Evolutionary conservation across 768 basidiomycete species (phyloP), one percentile per base, ranked within the genome.

Genomic region (Lactarius psammicola): DNA sequence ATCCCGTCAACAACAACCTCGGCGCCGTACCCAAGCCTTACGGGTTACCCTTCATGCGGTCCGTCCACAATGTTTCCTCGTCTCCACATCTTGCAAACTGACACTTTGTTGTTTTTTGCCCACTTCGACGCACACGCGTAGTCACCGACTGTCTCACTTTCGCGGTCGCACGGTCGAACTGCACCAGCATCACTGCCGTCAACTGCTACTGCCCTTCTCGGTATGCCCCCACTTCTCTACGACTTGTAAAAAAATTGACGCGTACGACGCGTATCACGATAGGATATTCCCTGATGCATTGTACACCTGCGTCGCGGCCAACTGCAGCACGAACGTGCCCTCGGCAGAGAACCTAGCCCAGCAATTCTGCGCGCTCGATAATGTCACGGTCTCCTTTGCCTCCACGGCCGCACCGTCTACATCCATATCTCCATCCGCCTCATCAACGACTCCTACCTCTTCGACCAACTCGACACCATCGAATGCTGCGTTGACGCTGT

Each of bases 201-300:
- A 76, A 80, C 62, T 85, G 84, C 69, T 85, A 79, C 70, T 85
- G 84, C 64, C 55, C 70, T 26, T 78, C 74, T 78, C 78, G 40
- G 62, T 74, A 71, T 65, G 78, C 67, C 54, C 11, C 13, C 38
- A 17, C 10, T 13, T 28, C 28, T 8, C 26, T 11, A 20, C 26
- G n/a, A n/a, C n/a, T n/a, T n/a, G n/a, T n/a, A n/a, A n/a, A n/a
- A n/a, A n/a, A n/a, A n/a, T n/a, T n/a, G n/a, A n/a, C n/a, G n/a
- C n/a, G n/a, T n/a, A n/a, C 49, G 28, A 46, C 30, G 30, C 28
- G 46, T 56, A 7, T 33, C 36, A 4, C 59, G n/a, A 65, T 31
- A 73, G 76, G 11, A 66, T 65, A 8, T 85, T 82, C 69, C 70
- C 81, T 7, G 44, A 62, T 6, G 71, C 73, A 23, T 70, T 83